These are phyloP conservation scores for Helotiales sp. DNA, from an alignment of 2,329 filamentous ascomycete species.

Conservation along the genomic window DNA sequence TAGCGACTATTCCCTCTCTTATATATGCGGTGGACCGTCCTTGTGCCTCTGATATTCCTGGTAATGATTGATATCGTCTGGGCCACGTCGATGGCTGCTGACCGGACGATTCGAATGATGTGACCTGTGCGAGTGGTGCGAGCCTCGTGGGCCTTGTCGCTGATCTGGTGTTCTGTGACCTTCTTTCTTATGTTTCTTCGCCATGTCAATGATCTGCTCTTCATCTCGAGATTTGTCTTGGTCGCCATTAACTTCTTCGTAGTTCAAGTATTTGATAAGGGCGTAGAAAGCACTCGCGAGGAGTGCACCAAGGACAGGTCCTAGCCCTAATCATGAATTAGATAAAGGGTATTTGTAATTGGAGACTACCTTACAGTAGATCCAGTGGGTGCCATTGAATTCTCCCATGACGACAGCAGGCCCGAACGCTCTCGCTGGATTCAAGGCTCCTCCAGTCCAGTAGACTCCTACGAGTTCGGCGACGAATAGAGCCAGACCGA, in stretches of 20 bases:
- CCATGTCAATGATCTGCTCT: slow-evolving; percentile 1
- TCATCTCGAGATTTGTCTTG: slow-evolving; percentile 25
- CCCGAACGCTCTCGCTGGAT: slow-evolving; percentile 46
- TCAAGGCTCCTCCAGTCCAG: slow-evolving; percentile 48
- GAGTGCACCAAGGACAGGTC: slow-evolving; percentile 47
- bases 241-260: slow-evolving; percentile 49
- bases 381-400: slow-evolving; percentile 46
- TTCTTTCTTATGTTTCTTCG: not conserved
- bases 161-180: not conserved
- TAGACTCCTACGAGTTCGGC: slow-evolving; percentile 38
- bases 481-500: slow-evolving; percentile 1
- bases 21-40: not conserved
- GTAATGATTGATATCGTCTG: not conserved
- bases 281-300: slow-evolving; percentile 48
- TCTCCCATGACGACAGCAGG: slow-evolving; percentile 43
- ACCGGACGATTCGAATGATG: not conserved
- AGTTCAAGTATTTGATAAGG: slow-evolving; percentile 48
- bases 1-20: not conserved
- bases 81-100: not conserved
- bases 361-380: slow-evolving; percentile 39
- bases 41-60: not conserved
- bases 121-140: not conserved
- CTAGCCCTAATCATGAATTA: slow-evolving; percentile 33
- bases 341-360: not conserved
- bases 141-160: not conserved